A percentile compares a stretch with the other conserved stretches of the same genome.
These are phyloP conservation scores for Pythium periplocum DNA, from an alignment of 352 stramenopile genomes.

Conservation along the genomic window DNA sequence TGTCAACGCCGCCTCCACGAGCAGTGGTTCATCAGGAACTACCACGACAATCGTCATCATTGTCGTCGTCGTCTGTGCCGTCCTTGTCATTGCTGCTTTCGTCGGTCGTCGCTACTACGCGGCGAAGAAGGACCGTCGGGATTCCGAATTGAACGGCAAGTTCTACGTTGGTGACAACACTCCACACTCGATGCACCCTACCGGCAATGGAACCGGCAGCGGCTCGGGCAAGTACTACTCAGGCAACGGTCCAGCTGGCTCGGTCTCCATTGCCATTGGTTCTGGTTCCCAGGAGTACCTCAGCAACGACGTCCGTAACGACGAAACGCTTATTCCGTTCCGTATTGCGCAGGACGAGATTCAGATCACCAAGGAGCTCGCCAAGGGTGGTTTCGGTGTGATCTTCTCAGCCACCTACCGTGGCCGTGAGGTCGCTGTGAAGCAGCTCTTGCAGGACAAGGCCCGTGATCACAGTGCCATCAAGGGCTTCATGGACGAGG, in stretches of 20 bases:
- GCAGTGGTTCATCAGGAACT: conserved; percentile 1
- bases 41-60: conserved; percentile 3
- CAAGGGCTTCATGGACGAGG: conserved; percentile 33
- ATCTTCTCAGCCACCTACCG: conserved; percentile 7
- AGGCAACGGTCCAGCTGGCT: no score
- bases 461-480: conserved; percentile 13
- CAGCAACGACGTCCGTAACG: conserved; percentile 19
- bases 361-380: conserved; percentile 6
- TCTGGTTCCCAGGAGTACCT: not conserved
- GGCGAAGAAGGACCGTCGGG: not conserved
- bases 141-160: not conserved
- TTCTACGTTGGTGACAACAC: no score
- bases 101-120: no score
- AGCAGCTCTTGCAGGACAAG: conserved; percentile 17
- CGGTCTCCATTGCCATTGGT: not conserved
- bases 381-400: conserved; percentile 19
- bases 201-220: not conserved
- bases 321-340: conserved; percentile 12
- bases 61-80: conserved; percentile 1
- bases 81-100: not conserved
- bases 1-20: not conserved
- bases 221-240: no score
- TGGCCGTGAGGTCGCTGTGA: conserved; percentile 11
- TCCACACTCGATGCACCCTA: no score
- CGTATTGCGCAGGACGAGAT: conserved; percentile 9